Evolutionary conservation across 148 eudicot genomes (phyloP).

Genomic region (Rhododendron simsii): DNA sequence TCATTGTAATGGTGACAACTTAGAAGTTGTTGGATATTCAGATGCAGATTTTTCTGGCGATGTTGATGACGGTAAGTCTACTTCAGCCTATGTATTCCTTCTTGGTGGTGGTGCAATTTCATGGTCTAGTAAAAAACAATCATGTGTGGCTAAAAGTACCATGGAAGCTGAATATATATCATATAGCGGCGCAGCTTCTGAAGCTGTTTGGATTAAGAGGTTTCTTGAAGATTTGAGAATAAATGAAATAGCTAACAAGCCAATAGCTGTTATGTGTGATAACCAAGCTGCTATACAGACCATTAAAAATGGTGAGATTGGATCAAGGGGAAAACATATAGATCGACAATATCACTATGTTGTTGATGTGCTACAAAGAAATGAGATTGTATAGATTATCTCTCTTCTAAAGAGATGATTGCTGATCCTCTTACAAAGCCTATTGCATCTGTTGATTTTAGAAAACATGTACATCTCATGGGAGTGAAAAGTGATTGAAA

Average conservation of each 20-base stretch:
- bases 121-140: neutral
- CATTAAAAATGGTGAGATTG: neutral
- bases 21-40: neutral
- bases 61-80: neutral
- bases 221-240: neutral
- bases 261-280: neutral
- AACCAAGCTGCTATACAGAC: neutral
- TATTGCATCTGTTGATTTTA: neutral
- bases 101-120: neutral
- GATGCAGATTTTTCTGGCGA: neutral
- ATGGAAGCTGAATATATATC: constrained; percentile 3
- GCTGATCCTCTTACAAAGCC: neutral
- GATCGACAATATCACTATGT: neutral
- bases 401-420: neutral
- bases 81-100: neutral
- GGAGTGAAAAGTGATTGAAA: neutral
- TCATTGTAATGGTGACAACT: neutral
- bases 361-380: constrained; percentile 1
- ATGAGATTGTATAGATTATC: neutral
- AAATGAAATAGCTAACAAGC: neutral
- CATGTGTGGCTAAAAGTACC: neutral
- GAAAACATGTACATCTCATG: neutral
- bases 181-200: neutral
- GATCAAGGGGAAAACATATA: neutral
- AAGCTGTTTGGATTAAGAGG: neutral